These are phyloP conservation scores for Tubosaeta sp. DNA, from an alignment of 768 basidiomycete genomes.

Conservation along the genomic window DNA sequence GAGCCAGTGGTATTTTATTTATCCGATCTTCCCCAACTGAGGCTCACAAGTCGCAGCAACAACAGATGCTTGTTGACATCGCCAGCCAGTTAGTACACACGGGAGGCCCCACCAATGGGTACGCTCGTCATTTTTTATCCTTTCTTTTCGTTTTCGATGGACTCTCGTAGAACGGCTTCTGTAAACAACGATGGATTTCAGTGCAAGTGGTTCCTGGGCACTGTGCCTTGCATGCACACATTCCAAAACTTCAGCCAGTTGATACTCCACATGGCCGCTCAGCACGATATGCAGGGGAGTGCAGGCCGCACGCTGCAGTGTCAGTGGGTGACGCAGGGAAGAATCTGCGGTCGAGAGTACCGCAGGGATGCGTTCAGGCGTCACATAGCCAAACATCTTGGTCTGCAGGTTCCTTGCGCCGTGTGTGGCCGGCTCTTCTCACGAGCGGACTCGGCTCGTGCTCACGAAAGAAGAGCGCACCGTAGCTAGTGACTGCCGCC, in stretches of 20 bases:
- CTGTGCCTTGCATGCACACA: background rate
- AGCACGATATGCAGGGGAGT: conserved; percentile 4
- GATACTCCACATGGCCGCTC: background rate
- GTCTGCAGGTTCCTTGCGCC: too few species aligned
- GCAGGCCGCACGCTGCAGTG: background rate
- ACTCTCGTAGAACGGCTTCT: background rate
- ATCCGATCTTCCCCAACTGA: too few species aligned
- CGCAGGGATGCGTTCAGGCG: conserved; percentile 4
- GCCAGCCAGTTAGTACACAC: background rate
- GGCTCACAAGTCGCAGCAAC: background rate
- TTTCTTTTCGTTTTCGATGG: background rate
- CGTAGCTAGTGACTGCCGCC: too few species aligned
- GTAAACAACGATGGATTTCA: too few species aligned
- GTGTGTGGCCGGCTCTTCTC: too few species aligned
- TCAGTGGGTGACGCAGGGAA: background rate
- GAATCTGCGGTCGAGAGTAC: background rate
- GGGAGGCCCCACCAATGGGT: background rate
- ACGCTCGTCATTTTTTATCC: background rate
- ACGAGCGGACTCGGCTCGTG: too few species aligned
- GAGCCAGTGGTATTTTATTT: background rate
- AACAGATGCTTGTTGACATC: too few species aligned
- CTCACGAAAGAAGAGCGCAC: too few species aligned
- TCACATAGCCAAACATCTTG: background rate
- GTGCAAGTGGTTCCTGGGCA: background rate
- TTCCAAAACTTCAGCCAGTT: conserved; percentile 2